Evolutionary conservation across 345 rosid genomes (phyloP), one percentile per base, ranked within the genome.

Genomic region (Syzygium oleosum): DNA sequence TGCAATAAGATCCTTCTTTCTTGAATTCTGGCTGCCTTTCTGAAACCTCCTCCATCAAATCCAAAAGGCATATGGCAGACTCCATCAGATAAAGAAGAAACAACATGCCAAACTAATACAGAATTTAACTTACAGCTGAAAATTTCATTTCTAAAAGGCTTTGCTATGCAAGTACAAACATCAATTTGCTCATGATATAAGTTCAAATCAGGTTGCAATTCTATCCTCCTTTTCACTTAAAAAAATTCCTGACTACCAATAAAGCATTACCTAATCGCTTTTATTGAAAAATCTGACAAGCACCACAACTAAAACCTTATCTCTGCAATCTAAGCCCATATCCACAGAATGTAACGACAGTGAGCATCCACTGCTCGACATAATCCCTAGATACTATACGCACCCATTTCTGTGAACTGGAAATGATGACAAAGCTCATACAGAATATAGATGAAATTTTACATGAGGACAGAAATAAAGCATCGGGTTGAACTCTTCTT

Each of bases 1-100:
- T 85, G 90, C 89, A 65, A 95, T 89, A 84, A 96, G 92, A 89
- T 95, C 94, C 88, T 90, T 91, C 92, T 97, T 97, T 91, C 95
- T 95, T 90, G 93, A 89, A 88, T 94, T 91, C 29, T 88, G 88
- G 55, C 87, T 87, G 88, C 90, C 89, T 79, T 89, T 91, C 98
- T 95, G 93, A 89, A 89, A 46, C 86, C 85, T 90, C 92, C 87
- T 89, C 31, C 85, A 52, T 17, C 87, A 53, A 53, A 54, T 29
- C 65, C 56, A 55, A 89, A 73, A 73, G 80, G 49, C 80, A 73
- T 34, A 73, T 17, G 80, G 46, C 25, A 73, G 80, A 73, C 14
- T 34, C 49, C 80, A 73, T 73, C 49, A 73, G 49, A 38, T 19
- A 73, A 73, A 49, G 25, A 73, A 10, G 25, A 34, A 73, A 73